These are phyloP conservation scores for Aspergillus fumigatiaffinis DNA, from an alignment of 2,329 filamentous ascomycete genomes.

Conservation along the genomic window DNA sequence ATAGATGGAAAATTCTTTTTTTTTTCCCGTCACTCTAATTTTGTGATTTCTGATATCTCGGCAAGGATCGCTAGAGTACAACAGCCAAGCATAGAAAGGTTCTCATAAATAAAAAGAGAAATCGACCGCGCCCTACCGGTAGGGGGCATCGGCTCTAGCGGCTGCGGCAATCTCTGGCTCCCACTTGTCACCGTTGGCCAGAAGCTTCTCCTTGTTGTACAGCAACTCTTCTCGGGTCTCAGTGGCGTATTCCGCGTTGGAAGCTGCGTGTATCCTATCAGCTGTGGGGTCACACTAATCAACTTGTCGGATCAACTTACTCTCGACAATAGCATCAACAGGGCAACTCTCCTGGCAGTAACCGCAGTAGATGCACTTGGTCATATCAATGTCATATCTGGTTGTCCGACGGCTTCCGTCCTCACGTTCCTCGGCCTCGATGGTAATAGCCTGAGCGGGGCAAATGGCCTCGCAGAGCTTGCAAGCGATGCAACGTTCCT, in stretches of 20 bases:
- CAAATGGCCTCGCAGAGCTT: conserved; percentile 99
- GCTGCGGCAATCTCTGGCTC: conserved; percentile 92
- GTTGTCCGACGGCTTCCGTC: conserved; percentile 94
- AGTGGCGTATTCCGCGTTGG: conserved; percentile 71
- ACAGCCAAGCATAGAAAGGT: neutral
- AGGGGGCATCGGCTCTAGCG: conserved; percentile 89
- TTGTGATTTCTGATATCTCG: neutral
- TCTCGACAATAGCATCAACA: conserved; percentile 87
- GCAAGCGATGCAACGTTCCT: conserved; percentile 99
- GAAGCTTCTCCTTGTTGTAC: conserved; percentile 95
- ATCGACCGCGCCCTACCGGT: conserved; percentile 56
- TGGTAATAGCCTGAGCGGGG: conserved; percentile 96
- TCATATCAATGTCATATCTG: conserved; percentile 99
- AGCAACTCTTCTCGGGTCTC: conserved; percentile 86
- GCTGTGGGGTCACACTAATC: conserved; percentile 13
- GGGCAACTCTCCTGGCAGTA: conserved; percentile 99
- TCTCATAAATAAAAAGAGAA: neutral
- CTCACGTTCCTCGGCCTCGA: conserved; percentile 96
- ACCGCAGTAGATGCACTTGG: conserved; percentile 99
- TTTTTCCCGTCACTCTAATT: conserved; percentile 1
- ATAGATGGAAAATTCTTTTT: conserved; percentile 2
- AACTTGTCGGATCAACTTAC: conserved; percentile 37
- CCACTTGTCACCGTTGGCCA: conserved; percentile 93
- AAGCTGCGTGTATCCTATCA: conserved; percentile 41
- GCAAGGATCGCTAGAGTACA: conserved; percentile 5